Percentiles rank a stretch among this genome's conserved stretches.
These are phyloP conservation scores for Colletotrichum lupini DNA, from an alignment of 2,329 filamentous ascomycete species.

Conservation along the genomic window DNA sequence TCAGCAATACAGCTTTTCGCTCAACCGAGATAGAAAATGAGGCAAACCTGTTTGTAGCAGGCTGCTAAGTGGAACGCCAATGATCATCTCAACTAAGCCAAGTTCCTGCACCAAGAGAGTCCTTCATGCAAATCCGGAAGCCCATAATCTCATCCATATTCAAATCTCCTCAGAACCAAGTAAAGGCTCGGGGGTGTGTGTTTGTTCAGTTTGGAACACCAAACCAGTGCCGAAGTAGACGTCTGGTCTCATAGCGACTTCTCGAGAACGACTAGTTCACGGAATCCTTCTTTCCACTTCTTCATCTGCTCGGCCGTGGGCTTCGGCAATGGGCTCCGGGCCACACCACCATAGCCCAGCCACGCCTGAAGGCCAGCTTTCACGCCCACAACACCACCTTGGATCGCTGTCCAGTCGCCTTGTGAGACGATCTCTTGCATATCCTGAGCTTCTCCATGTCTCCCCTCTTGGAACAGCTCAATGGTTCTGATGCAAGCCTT, in stretches of 20 bases:
- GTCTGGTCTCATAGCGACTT: constrained; percentile 52
- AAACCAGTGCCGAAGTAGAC: neutral
- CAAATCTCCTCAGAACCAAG: neutral
- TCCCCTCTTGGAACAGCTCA: constrained; percentile 68
- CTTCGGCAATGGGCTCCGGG: constrained; percentile 59
- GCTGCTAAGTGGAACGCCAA: neutral
- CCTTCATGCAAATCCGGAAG: neutral
- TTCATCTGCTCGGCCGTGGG: constrained; percentile 60
- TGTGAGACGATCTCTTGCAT: constrained; percentile 66
- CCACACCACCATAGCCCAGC: constrained; percentile 73
- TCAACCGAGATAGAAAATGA: neutral
- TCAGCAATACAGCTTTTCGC: neutral
- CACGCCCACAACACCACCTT: constrained; percentile 77
- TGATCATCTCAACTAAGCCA: neutral
- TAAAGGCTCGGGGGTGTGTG: neutral
- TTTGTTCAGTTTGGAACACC: neutral
- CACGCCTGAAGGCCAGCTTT: constrained; percentile 76
- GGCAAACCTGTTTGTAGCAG: neutral
- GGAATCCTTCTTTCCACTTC: constrained; percentile 67
- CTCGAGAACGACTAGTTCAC: constrained; percentile 63
- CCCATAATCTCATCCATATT: neutral
- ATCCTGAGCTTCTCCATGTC: constrained; percentile 66
- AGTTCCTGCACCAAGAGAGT: neutral
- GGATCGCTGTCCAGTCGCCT: constrained; percentile 79
- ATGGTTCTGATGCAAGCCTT: constrained; percentile 72